Evolutionary conservation across 208 protist species (phyloP), one percentile per base, ranked within the genome.

Genomic region (Sergeia podlipaevii): DNA sequence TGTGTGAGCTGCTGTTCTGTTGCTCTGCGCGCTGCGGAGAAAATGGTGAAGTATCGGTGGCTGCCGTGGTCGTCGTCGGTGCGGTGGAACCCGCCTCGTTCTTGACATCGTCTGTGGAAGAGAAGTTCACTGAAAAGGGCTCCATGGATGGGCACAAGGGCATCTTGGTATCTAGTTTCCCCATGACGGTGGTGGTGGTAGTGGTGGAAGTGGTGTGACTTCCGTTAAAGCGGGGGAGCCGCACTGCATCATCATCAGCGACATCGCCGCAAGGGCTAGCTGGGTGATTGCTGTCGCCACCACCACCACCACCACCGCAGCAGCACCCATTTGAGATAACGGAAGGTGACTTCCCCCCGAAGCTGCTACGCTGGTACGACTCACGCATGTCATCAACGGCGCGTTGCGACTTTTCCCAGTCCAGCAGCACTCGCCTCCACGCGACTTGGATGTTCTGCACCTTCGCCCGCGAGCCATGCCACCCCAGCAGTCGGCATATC

Each of bases 401-500:
- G 24, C 39, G 52, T 21, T 36, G 32, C 3, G 32, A 30, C 28
- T 21, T 60, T 58, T 75, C 60, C 55, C 54, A 77, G 18, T 91
- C 69, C 11, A 85, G 60, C 36, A 91, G 30, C 44, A 80, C 36
- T 11, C 65, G 61, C n/a, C 80, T 55, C 82, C 88, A 92, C 21
- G 72, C 74, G 3, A 80, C 60, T 30, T 91, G 81, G 3, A 95
- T 65, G 67, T 92, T 95, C 37, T 84, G 65, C 34, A 91, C 77
- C 53, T 82, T 85, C 7, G 83, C 72, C 4, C 72, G 51, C 4
- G 30, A 71, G 15, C 85, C 85, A 39, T 92, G 82, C 89, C 89
- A 96, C 18, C 77, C 77, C 18, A 93, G 68, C 47, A 91, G 74
- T 5, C 89, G 70, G 52, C 85, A 91, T 13, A 96, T 84, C 54